phyloP scores from a whole-genome alignment of 495 filamentous ascomycete genomes.

The Bathelium albidoporum region DNA sequence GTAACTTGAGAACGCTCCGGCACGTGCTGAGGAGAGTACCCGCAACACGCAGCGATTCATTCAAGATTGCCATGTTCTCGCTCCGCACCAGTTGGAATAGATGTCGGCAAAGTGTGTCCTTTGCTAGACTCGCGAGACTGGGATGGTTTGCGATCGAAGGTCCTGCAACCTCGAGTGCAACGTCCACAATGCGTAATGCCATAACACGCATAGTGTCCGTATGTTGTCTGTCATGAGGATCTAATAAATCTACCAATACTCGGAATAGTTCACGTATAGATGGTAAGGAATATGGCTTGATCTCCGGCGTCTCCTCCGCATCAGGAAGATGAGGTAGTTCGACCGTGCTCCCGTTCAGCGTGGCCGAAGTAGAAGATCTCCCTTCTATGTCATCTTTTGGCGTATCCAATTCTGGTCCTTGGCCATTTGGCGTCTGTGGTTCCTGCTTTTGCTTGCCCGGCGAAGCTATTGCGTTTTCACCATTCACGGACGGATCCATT shows the following conservation, averaged over 20 bases:
- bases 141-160: slow-evolving; percentile 93
- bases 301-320: slow-evolving; percentile 30
- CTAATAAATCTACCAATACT: slow-evolving; percentile 87
- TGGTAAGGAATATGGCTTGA: slow-evolving; percentile 83
- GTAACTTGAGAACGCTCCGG: slow-evolving; percentile 83
- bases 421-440: slow-evolving; percentile 5
- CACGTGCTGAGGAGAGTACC: slow-evolving; percentile 87
- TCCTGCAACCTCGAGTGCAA: slow-evolving; percentile 90
- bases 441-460: slow-evolving; percentile 8
- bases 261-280: slow-evolving; percentile 91
- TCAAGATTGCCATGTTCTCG: slow-evolving; percentile 86
- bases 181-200: slow-evolving; percentile 94
- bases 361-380: slow-evolving; percentile 14
- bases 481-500: slow-evolving; percentile 83
- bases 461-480: slow-evolving; percentile 38
- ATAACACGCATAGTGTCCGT: slow-evolving; percentile 94
- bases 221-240: slow-evolving; percentile 84
- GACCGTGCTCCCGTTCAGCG: slow-evolving; percentile 21
- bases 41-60: slow-evolving; percentile 83
- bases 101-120: slow-evolving; percentile 88
- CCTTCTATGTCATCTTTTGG: slow-evolving; percentile 21
- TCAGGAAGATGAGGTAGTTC: slow-evolving; percentile 23
- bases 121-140: slow-evolving; percentile 73
- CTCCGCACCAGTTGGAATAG: slow-evolving; percentile 95
- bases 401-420: background rate